phyloP scores from a whole-genome alignment of 352 stramenopile species.

The Globisporangium paddicum region DNA sequence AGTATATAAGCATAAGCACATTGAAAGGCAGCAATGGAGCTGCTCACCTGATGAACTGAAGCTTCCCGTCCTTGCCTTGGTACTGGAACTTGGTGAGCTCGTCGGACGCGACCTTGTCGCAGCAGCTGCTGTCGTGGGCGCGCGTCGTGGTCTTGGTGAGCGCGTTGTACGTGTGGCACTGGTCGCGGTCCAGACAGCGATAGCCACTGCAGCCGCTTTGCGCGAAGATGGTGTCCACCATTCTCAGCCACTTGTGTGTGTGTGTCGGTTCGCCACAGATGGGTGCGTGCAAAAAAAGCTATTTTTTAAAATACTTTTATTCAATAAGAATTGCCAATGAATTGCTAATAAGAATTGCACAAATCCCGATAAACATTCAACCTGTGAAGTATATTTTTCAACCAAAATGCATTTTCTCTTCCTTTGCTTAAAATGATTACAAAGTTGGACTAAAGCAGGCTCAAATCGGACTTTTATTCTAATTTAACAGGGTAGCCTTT shows the following conservation, averaged over 20 bases:
- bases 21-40: background rate
- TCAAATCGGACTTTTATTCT: too few relatives aligned
- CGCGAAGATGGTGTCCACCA: conserved; percentile 5
- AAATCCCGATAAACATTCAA: too few relatives aligned
- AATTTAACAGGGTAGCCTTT: too few relatives aligned
- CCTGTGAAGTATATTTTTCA: too few relatives aligned
- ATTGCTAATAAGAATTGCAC: too few relatives aligned
- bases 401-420: too few relatives aligned
- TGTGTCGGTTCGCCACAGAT: background rate
- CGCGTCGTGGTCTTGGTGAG: conserved; percentile 27
- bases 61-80: conserved; percentile 18
- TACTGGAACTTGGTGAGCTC: conserved; percentile 40
- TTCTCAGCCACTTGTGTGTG: background rate
- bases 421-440: too few relatives aligned
- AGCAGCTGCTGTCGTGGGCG: conserved; percentile 33
- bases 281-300: background rate
- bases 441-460: too few relatives aligned
- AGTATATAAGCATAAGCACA: too few relatives aligned
- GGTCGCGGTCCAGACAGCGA: conserved; percentile 59
- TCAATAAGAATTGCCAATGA: too few relatives aligned
- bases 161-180: conserved; percentile 53
- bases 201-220: conserved; percentile 27
- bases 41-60: conserved; percentile 31
- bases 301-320: too few relatives aligned
- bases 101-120: conserved; percentile 24